phyloP scores from a whole-genome alignment of 331 rosid genomes.

The Prunus yedoensis region DNA sequence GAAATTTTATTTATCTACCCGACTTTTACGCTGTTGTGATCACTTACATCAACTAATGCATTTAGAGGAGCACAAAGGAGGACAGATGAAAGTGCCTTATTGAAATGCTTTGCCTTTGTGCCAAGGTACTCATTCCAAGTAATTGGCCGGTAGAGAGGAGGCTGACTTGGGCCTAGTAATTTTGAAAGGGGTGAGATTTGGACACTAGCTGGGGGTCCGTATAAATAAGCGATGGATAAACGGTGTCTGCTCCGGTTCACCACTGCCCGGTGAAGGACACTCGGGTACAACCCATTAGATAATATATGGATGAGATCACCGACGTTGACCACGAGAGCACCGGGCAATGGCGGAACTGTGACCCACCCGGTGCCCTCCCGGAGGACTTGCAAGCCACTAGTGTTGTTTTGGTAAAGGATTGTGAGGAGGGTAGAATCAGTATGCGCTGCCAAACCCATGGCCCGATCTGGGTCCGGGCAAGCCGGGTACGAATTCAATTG shows the following conservation, averaged over 20 bases:
- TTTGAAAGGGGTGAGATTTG: conserved; percentile 64
- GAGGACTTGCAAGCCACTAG: conserved; percentile 69
- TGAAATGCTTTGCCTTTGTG: conserved; percentile 73
- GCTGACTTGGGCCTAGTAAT: conserved; percentile 58
- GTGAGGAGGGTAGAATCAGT: conserved; percentile 88
- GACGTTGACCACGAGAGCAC: conserved; percentile 48
- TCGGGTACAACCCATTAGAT: conserved; percentile 68
- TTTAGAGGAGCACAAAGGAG: conserved; percentile 42
- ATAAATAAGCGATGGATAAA: conserved; percentile 64
- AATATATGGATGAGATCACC: conserved; percentile 82
- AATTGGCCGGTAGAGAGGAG: conserved; percentile 66
- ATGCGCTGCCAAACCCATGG: conserved; percentile 88
- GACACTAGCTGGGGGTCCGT: conserved; percentile 58
- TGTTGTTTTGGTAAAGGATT: conserved; percentile 63
- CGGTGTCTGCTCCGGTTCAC: conserved; percentile 70
- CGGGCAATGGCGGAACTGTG: conserved; percentile 50
- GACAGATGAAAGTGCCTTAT: conserved; percentile 68
- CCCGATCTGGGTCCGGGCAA: conserved; percentile 90
- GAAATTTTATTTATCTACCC: conserved; percentile 26
- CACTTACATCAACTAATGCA: conserved; percentile 50
- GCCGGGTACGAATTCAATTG: conserved; percentile 81
- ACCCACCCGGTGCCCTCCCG: conserved; percentile 64
- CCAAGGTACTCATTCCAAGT: conserved; percentile 92
- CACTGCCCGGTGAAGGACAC: conserved; percentile 69
- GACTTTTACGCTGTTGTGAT: conserved; percentile 42